phyloP scores from a whole-genome alignment of 2,329 filamentous ascomycete genomes.

The Cercospora sp. region DNA sequence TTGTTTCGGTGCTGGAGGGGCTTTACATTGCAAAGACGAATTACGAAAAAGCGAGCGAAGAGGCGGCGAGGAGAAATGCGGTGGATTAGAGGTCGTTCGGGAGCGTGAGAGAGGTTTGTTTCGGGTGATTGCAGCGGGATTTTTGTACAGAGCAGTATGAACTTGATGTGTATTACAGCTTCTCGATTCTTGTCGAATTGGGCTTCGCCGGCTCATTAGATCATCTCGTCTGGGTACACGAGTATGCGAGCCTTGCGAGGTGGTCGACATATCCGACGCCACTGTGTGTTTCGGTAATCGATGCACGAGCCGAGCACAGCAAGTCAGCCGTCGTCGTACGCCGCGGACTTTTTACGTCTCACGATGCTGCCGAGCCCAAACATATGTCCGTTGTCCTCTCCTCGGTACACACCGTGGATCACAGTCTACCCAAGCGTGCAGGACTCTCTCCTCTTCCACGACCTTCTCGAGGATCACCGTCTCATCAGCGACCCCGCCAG shows the following conservation, averaged over 20 bases:
- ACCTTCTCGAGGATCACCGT: background rate
- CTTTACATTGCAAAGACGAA: constrained; percentile 57
- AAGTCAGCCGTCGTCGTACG: background rate
- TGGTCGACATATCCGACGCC: background rate
- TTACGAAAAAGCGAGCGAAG: constrained; percentile 62
- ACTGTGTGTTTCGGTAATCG: background rate
- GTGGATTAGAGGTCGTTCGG: constrained; percentile 1
- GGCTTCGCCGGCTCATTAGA: background rate
- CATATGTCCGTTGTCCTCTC: background rate
- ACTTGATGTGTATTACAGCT: background rate
- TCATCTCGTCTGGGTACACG: background rate
- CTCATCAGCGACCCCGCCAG: constrained; percentile 1
- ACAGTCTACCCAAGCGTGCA: background rate
- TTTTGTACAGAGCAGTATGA: background rate
- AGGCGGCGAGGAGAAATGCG: constrained; percentile 58
- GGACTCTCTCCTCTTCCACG: background rate
- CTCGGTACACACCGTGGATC: background rate
- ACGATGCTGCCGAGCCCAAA: background rate
- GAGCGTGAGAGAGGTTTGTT: background rate
- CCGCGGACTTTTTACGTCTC: background rate
- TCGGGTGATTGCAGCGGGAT: background rate
- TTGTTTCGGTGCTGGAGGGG: constrained; percentile 59
- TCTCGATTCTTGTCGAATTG: background rate
- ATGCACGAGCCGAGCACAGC: constrained; percentile 12
- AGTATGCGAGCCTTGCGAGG: too few relatives aligned